phyloP scores from a whole-genome alignment of 495 filamentous ascomycete species.

The Penicillium dipodomyicola region DNA sequence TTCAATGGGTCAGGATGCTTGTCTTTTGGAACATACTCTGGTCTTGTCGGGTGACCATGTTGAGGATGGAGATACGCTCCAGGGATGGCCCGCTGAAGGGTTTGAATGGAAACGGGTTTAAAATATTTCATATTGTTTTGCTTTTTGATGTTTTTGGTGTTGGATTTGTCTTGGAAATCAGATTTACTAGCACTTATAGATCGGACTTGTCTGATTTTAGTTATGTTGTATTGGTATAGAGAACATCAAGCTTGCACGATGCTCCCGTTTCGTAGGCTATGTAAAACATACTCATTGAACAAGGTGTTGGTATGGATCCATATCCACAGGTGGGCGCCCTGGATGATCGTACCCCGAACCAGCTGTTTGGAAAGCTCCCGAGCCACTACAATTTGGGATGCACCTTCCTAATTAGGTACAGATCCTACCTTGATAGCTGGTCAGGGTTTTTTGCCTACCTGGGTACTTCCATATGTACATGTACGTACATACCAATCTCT shows the following conservation, averaged over 20 bases:
- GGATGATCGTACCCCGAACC: too few species aligned
- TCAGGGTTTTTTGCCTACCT: too few species aligned
- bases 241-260: neutral
- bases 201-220: neutral
- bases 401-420: too few species aligned
- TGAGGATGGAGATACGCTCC: conserved; percentile 37
- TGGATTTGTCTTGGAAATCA: neutral
- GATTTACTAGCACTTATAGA: neutral
- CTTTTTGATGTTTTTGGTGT: neutral
- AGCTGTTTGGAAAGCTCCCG: too few species aligned
- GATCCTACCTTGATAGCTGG: too few species aligned
- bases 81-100: conserved; percentile 50
- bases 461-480: too few species aligned
- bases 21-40: conserved; percentile 47
- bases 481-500: too few species aligned
- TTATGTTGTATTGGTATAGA: neutral
- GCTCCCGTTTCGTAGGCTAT: neutral
- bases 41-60: conserved; percentile 48
- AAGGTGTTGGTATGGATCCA: too few species aligned
- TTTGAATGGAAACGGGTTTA: conserved; percentile 24
- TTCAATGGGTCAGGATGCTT: conserved; percentile 42
- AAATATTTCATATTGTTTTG: neutral
- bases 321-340: too few species aligned
- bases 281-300: too few species aligned
- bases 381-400: too few species aligned